Percentiles rank a stretch among this genome's conserved stretches.
Conservation (phyloP, 108 stramenopile species). For the Nannochloropsis salina region DNA sequence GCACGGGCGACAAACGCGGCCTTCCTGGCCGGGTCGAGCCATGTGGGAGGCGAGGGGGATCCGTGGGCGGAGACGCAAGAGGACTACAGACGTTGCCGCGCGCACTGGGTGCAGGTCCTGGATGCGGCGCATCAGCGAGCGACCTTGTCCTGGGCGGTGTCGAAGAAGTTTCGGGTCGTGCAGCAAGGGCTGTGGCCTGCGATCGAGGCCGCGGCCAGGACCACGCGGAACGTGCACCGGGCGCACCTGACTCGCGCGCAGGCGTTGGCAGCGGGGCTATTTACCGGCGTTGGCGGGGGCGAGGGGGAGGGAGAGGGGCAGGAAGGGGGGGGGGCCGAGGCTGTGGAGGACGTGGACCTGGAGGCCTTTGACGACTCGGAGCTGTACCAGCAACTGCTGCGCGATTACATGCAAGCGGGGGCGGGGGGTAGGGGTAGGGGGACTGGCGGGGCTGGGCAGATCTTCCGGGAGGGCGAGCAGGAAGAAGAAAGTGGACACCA, state of each 20-base stretch:
- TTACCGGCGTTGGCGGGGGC: not conserved
- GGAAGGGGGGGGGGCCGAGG: conserved; percentile 20
- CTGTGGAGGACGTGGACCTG: conserved; percentile 29
- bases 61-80: not conserved
- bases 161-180: conserved; percentile 57
- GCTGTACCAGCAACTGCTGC: conserved; percentile 82
- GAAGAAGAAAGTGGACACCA: conserved; percentile 68
- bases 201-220: conserved; percentile 38
- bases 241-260: conserved; percentile 6
- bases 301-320: conserved; percentile 22
- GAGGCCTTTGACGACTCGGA: conserved; percentile 76
- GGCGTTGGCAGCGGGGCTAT: not conserved
- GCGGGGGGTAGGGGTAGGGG: conserved; percentile 25
- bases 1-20: not conserved
- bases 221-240: not conserved
- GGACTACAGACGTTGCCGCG: conserved; percentile 32
- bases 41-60: not conserved
- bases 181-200: conserved; percentile 61
- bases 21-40: not conserved
- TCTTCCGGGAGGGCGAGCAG: conserved; percentile 53
- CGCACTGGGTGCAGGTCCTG: conserved; percentile 26
- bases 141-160: conserved; percentile 30
- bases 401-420: conserved; percentile 60
- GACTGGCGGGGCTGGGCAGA: conserved; percentile 8
- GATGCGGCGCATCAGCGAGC: conserved; percentile 32